phyloP scores from a whole-genome alignment of 306 rosid genomes.

The Psophocarpus tetragonolobus region DNA sequence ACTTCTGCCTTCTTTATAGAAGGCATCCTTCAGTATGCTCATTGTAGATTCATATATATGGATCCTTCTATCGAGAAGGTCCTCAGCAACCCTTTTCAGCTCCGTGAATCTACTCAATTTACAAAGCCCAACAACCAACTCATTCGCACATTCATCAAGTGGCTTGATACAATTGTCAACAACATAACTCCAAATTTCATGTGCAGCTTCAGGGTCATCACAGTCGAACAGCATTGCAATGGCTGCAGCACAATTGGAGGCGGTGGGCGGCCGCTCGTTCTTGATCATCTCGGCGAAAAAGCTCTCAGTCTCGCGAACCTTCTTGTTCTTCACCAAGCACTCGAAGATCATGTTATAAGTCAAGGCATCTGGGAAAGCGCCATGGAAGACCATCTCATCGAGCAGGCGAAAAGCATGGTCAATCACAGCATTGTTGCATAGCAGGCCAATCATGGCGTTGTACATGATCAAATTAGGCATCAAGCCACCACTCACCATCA shows the following conservation, averaged over 20 bases:
- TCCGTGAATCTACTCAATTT: conserved; percentile 54
- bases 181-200: conserved; percentile 63
- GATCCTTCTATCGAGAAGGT: conserved; percentile 55
- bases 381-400: conserved; percentile 62
- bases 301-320: conserved; percentile 42
- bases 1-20: conserved; percentile 58
- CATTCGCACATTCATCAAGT: conserved; percentile 61
- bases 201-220: conserved; percentile 70
- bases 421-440: conserved; percentile 47
- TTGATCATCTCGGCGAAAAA: conserved; percentile 73
- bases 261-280: conserved; percentile 59
- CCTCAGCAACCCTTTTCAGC: conserved; percentile 51
- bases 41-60: conserved; percentile 60
- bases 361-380: conserved; percentile 63
- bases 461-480: conserved; percentile 61
- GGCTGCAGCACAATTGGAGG: conserved; percentile 56
- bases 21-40: conserved; percentile 50
- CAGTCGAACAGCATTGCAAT: conserved; percentile 60
- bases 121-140: conserved; percentile 63
- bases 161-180: conserved; percentile 52
- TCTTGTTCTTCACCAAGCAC: conserved; percentile 63
- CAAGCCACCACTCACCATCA: conserved; percentile 47
- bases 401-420: conserved; percentile 52
- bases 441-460: conserved; percentile 67
- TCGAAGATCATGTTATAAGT: conserved; percentile 71